phyloP scores from a whole-genome alignment of 1,284 basidiomycete genomes.

The Flammula alnicola region DNA sequence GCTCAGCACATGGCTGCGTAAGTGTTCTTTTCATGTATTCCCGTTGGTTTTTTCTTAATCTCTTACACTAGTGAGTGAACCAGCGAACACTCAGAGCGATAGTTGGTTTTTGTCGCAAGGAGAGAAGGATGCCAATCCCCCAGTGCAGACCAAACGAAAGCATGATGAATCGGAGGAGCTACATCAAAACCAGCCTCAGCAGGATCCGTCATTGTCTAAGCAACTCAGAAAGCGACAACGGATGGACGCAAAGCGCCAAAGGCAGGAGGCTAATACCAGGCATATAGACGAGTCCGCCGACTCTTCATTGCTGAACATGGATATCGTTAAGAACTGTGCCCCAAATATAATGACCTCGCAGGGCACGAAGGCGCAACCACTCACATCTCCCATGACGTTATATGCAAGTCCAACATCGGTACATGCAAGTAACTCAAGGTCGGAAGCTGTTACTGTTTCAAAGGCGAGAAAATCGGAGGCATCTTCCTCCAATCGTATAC shows the following conservation, averaged over 20 bases:
- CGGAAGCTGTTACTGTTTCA: neutral
- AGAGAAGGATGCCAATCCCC: neutral
- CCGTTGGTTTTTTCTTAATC: neutral
- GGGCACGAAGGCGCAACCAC: no score
- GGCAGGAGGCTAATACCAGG: constrained; percentile 3
- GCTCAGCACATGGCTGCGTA: constrained; percentile 26
- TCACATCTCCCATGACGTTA: no score
- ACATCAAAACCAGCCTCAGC: neutral
- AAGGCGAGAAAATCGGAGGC: neutral
- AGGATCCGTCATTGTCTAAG: constrained; percentile 3
- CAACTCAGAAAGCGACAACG: constrained; percentile 11
- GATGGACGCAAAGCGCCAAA: constrained; percentile 16
- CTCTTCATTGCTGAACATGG: neutral
- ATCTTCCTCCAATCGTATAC: neutral
- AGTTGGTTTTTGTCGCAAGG: constrained; percentile 16
- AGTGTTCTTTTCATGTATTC: neutral
- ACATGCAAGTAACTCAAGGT: no score
- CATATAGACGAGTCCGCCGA: neutral
- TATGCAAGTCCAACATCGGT: no score
- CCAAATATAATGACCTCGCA: no score
- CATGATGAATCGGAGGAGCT: neutral
- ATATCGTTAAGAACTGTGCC: no score
- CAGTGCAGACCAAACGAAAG: neutral
- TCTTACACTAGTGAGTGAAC: neutral
- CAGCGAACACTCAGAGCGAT: constrained; percentile 1